Conservation (phyloP, 202 grass and related monocot species). For the Bolboschoenoplectus hybrid region DNA sequence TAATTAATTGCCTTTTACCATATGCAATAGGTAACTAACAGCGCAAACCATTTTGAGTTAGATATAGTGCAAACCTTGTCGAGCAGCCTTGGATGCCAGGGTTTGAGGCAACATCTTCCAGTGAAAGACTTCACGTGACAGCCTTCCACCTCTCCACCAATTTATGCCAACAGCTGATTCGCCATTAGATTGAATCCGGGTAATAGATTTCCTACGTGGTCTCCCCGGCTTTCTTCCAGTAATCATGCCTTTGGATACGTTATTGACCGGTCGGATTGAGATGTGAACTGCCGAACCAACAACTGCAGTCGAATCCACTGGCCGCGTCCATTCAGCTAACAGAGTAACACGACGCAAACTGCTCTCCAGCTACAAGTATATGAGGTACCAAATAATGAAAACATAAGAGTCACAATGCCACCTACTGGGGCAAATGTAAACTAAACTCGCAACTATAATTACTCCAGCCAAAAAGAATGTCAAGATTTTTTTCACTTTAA, state of each 20-base stretch:
- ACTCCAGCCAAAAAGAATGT: constrained; percentile 10
- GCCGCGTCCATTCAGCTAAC: constrained; percentile 77
- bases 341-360: constrained; percentile 72
- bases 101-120: constrained; percentile 90
- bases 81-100: constrained; percentile 64
- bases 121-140: constrained; percentile 86
- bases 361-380: constrained; percentile 76
- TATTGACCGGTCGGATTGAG: constrained; percentile 59
- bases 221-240: constrained; percentile 67
- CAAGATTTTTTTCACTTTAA: neutral
- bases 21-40: neutral
- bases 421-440: constrained; percentile 6
- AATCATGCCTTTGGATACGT: constrained; percentile 41
- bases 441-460: neutral
- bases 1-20: neutral
- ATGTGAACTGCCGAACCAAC: constrained; percentile 86
- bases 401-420: constrained; percentile 19
- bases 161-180: constrained; percentile 70
- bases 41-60: constrained; percentile 34
- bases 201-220: constrained; percentile 60
- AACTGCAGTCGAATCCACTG: constrained; percentile 78
- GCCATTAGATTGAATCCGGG: constrained; percentile 44
- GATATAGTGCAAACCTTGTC: constrained; percentile 74
- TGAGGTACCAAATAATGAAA: constrained; percentile 4
- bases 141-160: constrained; percentile 93